Base-by-base conservation (phyloP, 371 early-diverging fungal species). In the Mucor racemosus region DNA sequence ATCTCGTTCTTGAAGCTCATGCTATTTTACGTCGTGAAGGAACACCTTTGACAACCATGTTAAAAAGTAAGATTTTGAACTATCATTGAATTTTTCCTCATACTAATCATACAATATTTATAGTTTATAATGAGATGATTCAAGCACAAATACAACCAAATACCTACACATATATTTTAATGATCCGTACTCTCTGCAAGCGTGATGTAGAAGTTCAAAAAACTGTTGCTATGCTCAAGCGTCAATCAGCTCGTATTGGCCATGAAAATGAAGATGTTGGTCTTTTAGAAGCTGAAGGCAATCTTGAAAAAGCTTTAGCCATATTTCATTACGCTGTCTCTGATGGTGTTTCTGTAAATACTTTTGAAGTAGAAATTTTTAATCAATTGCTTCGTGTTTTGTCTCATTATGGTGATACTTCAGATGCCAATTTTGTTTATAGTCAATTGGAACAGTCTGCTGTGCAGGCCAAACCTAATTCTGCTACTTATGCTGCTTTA, bases 191-290 rank as follows among this genome's bases (percentile, higher is more conserved):
- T 1, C 60, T 85, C 1, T 82, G 80, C 53, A 78, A 77, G 35
- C 77, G 83, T 31, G 85, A 82, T 55, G 74, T 75, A 6, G 85
- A 85, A 60, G 80, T 85, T 1, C 81, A 77, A 77, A 79, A 81
- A 50, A 75, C 72, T 1, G 66, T 76, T 38, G 72, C 77, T 41
- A 78, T 77, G 79, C 62, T 78, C 7, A 70, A 73, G 58, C 71
- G 75, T 31, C 76, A 80, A 41, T 75, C 73, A 7, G 71, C 67
- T 46, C 77, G 78, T 35, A 62, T 67, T 8, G 77, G 77, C 7
- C 53, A 63, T 34, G 42, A 75, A 21, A 65, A 65, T 33, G 68
- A 71, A 56, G 75, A 76, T 36, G 71, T 77, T 11, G 53, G 67
- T 31, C 33, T 63, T 10, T 58, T 79, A 5, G 76, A 81, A 66